Conservation (phyloP, 345 rosid species). For the Lepidium didymum region DNA sequence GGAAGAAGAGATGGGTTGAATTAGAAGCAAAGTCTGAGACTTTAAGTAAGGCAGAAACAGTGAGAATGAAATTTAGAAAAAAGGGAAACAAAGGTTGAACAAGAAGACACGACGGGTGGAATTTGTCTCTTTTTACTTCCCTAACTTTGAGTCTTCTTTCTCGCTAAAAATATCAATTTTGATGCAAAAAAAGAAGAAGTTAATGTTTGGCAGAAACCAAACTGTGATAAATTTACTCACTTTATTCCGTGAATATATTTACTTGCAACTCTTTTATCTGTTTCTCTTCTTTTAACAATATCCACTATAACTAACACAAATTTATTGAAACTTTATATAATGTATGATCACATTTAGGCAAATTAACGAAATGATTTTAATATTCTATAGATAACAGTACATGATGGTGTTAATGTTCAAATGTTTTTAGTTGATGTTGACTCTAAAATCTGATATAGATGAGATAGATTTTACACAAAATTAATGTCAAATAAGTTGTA, state of each 20-base stretch:
- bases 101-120: conserved; percentile 35
- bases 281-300: not conserved
- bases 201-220: not conserved
- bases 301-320: not conserved
- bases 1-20: conserved; percentile 21
- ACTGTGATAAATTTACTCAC: conserved; percentile 1
- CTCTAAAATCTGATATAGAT: conserved; percentile 8
- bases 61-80: conserved; percentile 12
- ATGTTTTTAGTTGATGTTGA: conserved; percentile 9
- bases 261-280: not conserved
- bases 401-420: not conserved
- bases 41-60: conserved; percentile 32
- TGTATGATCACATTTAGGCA: no score
- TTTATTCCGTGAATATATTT: conserved; percentile 18
- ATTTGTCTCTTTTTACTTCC: conserved; percentile 20
- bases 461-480: not conserved
- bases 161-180: conserved; percentile 10
- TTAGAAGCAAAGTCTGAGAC: conserved; percentile 35
- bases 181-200: not conserved
- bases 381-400: not conserved
- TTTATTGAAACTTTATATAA: not conserved
- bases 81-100: conserved; percentile 30
- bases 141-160: conserved; percentile 2
- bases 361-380: not conserved
- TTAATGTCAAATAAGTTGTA: not conserved